Conservation (phyloP, 306 rosid genomes). For the Herpetospermum pedunculosum region DNA sequence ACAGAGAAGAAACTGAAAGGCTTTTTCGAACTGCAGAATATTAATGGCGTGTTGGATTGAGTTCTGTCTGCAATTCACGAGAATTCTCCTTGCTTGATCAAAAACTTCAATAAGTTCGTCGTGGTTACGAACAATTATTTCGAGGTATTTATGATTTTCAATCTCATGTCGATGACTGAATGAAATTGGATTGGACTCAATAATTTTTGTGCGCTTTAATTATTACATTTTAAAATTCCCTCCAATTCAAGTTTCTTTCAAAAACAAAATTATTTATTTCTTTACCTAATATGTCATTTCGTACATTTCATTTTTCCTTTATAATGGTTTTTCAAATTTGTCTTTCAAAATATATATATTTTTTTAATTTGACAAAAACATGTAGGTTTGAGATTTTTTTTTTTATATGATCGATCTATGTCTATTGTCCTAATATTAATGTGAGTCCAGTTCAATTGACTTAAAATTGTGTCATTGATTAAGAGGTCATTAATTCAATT, state of each 20-base stretch:
- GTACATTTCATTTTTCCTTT: not conserved
- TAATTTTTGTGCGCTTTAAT: not conserved
- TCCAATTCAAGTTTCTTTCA: not conserved
- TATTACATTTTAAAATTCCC: not conserved
- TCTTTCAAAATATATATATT: no score
- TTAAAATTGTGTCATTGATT: no score
- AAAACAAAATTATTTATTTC: no score
- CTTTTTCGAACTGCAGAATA: constrained; percentile 3
- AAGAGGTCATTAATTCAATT: no score
- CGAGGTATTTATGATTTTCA: not conserved
- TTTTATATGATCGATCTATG: no score
- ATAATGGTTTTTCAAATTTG: not conserved
- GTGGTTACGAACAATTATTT: not conserved
- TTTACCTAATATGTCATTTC: not conserved
- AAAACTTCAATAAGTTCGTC: not conserved
- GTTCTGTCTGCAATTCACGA: constrained; percentile 2
- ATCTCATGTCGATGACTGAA: not conserved
- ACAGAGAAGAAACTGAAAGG: constrained; percentile 6
- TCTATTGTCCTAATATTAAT: no score
- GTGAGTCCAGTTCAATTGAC: no score
- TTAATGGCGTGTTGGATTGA: constrained; percentile 1
- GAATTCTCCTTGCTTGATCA: not conserved
- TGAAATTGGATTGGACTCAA: not conserved
- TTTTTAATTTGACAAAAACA: no score
- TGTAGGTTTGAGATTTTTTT: no score